phyloP scores from a whole-genome alignment of 495 filamentous ascomycete species.

The Hyaloscypha bicolor region DNA sequence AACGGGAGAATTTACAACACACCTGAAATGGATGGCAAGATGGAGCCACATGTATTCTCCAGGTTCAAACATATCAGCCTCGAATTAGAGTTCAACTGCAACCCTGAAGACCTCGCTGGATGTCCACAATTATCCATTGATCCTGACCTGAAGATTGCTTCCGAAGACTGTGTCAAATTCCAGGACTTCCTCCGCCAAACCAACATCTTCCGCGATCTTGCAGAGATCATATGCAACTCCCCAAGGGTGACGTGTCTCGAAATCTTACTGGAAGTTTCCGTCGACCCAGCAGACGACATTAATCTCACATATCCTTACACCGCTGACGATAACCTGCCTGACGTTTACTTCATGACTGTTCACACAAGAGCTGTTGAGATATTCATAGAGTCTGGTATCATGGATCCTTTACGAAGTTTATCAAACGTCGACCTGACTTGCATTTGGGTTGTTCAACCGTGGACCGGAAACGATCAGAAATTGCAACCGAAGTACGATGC shows the following conservation, averaged over 20 bases:
- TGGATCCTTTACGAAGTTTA: not conserved
- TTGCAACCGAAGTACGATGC: too few species aligned
- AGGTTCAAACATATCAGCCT: not conserved
- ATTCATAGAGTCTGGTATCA: not conserved
- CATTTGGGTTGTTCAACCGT: too few species aligned
- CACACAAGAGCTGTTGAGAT: not conserved
- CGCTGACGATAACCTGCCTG: not conserved
- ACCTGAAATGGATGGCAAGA: not conserved
- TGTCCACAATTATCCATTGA: not conserved
- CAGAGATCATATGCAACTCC: not conserved
- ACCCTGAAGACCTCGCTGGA: not conserved
- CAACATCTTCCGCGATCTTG: not conserved
- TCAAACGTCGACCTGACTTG: not conserved
- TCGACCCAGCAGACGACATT: not conserved
- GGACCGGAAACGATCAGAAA: too few species aligned
- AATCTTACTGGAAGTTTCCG: not conserved
- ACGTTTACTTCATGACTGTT: not conserved
- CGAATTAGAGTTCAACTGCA: not conserved
- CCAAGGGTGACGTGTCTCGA: not conserved
- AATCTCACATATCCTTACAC: not conserved
- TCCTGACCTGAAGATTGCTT: not conserved
- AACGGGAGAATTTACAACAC: not conserved
- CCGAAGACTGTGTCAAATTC: not conserved
- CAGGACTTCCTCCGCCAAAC: not conserved
- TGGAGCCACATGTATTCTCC: not conserved